These are phyloP conservation scores for Trichophyton simii DNA, from an alignment of 2,329 filamentous ascomycete genomes.

Conservation along the genomic window DNA sequence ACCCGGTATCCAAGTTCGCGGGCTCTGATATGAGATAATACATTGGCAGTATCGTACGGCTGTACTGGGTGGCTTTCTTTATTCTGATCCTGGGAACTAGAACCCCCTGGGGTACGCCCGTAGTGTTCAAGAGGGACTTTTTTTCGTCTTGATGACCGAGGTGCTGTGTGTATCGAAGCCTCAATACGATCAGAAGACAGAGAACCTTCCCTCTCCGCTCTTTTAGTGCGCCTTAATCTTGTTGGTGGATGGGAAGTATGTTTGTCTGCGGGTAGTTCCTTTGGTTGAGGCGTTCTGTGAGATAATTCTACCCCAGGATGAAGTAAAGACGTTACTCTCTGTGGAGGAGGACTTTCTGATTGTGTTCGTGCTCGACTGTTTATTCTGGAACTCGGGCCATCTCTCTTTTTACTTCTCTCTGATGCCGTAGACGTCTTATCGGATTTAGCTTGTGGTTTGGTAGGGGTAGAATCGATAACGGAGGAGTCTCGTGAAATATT, in stretches of 20 bases:
- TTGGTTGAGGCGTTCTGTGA: background rate
- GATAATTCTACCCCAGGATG: background rate
- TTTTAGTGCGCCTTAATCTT: background rate
- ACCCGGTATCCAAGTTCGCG: slow-evolving; percentile 22
- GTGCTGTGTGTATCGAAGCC: background rate
- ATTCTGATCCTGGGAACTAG: background rate
- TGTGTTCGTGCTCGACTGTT: background rate
- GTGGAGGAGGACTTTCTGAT: background rate
- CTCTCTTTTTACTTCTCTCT: background rate
- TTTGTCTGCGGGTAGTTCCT: background rate
- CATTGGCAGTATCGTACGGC: background rate
- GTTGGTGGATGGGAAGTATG: background rate
- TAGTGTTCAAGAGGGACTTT: background rate
- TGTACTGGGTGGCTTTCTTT: background rate
- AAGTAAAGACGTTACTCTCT: background rate
- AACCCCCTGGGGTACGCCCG: no score
- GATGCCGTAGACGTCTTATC: background rate
- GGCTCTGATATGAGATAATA: slow-evolving; percentile 17
- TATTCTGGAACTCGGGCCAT: background rate
- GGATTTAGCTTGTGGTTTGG: background rate
- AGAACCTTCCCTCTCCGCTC: background rate
- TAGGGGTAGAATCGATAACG: background rate
- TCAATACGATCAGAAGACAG: background rate
- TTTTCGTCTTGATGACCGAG: background rate
- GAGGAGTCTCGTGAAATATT: background rate